phyloP scores from a whole-genome alignment of 2,329 filamentous ascomycete species.

The Graphiopsis chlorocephala region DNA sequence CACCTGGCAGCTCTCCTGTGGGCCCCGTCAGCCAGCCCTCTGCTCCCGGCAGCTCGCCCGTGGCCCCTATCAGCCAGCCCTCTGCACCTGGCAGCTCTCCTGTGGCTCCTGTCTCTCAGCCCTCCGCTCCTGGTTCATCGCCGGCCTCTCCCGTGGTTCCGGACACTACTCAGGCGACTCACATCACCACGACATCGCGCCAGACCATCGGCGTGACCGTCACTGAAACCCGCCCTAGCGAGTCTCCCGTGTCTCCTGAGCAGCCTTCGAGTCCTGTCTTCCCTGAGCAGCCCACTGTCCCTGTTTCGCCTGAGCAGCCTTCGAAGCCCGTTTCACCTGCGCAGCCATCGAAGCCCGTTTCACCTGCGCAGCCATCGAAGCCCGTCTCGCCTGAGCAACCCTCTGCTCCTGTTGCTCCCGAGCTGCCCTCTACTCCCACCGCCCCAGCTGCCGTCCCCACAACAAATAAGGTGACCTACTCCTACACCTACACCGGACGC shows the following conservation, averaged over 20 bases:
- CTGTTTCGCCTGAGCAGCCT: background rate
- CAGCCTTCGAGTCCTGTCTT: background rate
- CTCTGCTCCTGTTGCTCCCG: background rate
- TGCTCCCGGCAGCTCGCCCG: background rate
- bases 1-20: background rate
- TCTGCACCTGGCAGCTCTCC: background rate
- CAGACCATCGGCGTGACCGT: background rate
- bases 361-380: background rate
- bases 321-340: background rate
- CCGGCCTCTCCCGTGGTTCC: background rate
- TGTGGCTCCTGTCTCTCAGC: background rate
- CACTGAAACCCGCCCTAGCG: background rate
- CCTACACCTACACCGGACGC: background rate
- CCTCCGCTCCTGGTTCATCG: background rate
- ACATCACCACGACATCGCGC: background rate
- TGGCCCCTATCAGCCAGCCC: background rate
- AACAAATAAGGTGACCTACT: background rate
- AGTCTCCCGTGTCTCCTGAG: background rate
- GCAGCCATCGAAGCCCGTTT: background rate
- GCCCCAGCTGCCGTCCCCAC: background rate
- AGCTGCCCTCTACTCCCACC: background rate
- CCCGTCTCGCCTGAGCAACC: background rate
- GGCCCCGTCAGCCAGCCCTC: background rate
- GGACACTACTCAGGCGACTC: conserved; percentile 3
- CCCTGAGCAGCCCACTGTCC: background rate